Evolutionary conservation across 257 asterid genomes (phyloP), one percentile per base, ranked within the genome.

Genomic region (Jaltomata sinuosa): DNA sequence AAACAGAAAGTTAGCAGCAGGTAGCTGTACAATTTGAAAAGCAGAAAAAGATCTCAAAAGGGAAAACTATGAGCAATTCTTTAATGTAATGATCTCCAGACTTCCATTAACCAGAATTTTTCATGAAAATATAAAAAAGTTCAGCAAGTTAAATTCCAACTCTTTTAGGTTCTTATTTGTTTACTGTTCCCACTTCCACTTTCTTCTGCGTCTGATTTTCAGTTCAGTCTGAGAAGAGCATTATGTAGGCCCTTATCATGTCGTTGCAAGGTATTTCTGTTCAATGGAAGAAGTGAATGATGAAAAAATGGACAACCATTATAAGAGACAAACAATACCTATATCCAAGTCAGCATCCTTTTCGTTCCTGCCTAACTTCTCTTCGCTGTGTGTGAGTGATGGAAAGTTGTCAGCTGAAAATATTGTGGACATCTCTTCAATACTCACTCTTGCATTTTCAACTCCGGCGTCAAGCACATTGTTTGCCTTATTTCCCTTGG

Each of bases 341-440:
- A 96, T 92, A 90, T 91, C 94, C 89, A 96, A 90, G 78, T 92
- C 93, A 29, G 47, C 86, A 25, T 89, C 92, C 47, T 90, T 95
- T 59, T 89, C 91, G 7, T 87, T 84, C 54, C 18, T n/a, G 72
- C 65, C 31, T 9, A 50, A 47, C 86, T 87, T 92, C 71, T 89
- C 93, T 87, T 90, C 93, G 16, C 57, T 85, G 74, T 91, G 93
- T 47, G 83, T 78, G 22, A 90, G 92, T 52, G 76, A 80, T 53
- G 93, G 89, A 84, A 93, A 93, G 89, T 94, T 96, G 64, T 69
- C 85, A 5, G 89, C 84, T 27, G 98, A 92, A 92, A 94, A 94
- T 79, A 91, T 83, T 52, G 82, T 47, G 11, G 90, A 82, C 64
- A 96, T 65, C 84, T 91, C 97, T 89, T 92, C 97, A 32, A 89